Evolutionary conservation across 148 eudicot genomes (phyloP).

Genomic region (Chenopodium suecicum): DNA sequence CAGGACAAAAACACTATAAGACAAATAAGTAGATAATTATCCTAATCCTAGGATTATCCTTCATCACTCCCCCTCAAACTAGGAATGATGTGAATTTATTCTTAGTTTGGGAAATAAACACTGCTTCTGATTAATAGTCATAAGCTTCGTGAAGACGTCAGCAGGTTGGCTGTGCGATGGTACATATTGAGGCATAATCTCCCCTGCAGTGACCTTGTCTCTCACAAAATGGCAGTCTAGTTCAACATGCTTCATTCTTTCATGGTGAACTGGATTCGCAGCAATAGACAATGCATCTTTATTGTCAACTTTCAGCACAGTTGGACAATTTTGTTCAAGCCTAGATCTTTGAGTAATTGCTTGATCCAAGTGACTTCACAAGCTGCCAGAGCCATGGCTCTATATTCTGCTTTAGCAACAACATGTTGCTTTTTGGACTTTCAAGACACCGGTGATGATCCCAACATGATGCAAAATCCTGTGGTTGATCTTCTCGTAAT

Average conservation of each 20-base stretch:
- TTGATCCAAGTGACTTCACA: constrained; percentile 1
- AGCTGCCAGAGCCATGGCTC: neutral
- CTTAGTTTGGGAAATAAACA: too few species aligned
- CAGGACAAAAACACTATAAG: too few species aligned
- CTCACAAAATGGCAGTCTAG: neutral
- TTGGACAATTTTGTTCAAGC: neutral
- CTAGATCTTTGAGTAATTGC: neutral
- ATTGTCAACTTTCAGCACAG: neutral
- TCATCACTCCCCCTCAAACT: too few species aligned
- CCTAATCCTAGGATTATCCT: too few species aligned
- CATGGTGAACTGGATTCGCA: neutral
- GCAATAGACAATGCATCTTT: neutral
- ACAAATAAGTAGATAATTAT: too few species aligned
- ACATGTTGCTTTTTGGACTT: neutral
- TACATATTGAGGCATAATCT: neutral
- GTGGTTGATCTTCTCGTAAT: neutral
- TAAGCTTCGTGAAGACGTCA: neutral
- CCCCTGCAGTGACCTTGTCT: neutral
- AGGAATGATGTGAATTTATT: too few species aligned
- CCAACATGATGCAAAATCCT: neutral
- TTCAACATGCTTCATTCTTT: neutral
- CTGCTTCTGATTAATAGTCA: neutral
- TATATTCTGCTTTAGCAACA: neutral
- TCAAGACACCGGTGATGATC: neutral
- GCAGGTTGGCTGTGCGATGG: neutral